phyloP scores from a whole-genome alignment of 2,329 filamentous ascomycete genomes.

The Helicocarpus griseus region DNA sequence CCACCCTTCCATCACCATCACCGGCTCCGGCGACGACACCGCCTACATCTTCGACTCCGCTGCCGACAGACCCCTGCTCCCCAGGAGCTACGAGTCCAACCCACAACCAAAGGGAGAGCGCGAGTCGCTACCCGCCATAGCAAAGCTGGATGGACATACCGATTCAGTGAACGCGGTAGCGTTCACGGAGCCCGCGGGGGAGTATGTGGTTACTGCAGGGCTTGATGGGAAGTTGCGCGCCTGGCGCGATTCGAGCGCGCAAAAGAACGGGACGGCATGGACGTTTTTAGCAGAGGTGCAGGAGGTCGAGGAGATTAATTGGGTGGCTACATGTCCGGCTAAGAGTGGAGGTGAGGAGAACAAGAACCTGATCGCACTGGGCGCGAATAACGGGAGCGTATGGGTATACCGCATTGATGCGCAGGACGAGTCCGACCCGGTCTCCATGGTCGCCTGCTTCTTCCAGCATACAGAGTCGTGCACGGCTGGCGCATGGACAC shows the following conservation, averaged over 20 bases:
- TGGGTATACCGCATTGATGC: constrained; percentile 89
- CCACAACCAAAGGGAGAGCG: constrained; percentile 50
- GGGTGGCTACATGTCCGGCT: constrained; percentile 68
- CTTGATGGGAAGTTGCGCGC: constrained; percentile 74
- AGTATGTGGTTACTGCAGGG: constrained; percentile 77
- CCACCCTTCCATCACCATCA: constrained; percentile 67
- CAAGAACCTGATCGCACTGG: constrained; percentile 75
- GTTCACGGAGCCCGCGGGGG: constrained; percentile 74
- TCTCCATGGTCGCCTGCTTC: constrained; percentile 82
- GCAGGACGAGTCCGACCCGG: constrained; percentile 48
- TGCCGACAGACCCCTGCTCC: constrained; percentile 59
- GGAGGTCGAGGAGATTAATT: constrained; percentile 93
- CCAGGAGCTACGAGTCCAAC: constrained; percentile 61
- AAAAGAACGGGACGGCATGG: constrained; percentile 45
- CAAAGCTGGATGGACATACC: constrained; percentile 75
- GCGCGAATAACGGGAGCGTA: constrained; percentile 81
- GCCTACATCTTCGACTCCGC: constrained; percentile 79
- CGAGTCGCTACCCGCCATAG: constrained; percentile 54
- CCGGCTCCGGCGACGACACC: constrained; percentile 76
- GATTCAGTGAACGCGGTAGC: constrained; percentile 81
- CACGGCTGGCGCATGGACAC: constrained; percentile 84
- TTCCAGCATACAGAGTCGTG: constrained; percentile 80
- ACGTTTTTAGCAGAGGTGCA: constrained; percentile 65
- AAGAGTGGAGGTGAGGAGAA: constrained; percentile 41
- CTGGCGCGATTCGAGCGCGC: constrained; percentile 46